These are phyloP conservation scores for Dionaea muscipula DNA, from an alignment of 179 eudicot species.

Conservation along the genomic window DNA sequence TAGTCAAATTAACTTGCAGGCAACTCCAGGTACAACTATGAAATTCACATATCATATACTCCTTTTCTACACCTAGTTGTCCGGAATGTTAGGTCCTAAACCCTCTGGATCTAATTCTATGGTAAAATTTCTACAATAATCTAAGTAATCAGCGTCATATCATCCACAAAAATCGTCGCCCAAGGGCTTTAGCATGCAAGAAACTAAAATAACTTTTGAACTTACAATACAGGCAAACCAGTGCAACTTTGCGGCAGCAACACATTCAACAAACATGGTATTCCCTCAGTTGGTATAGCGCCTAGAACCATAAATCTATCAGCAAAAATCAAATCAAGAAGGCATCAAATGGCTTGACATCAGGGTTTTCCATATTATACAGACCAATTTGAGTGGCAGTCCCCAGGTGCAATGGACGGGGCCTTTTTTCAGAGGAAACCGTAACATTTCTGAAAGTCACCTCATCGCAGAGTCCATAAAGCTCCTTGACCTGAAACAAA, in stretches of 20 bases:
- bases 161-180: too few species aligned
- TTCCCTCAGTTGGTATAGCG: slow-evolving; percentile 93
- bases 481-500: slow-evolving; percentile 70
- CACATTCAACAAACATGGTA: slow-evolving; percentile 74
- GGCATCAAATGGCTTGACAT: neutral
- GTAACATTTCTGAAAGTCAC: slow-evolving; percentile 75
- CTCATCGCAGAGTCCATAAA: slow-evolving; percentile 72
- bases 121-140: too few species aligned
- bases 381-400: slow-evolving; percentile 97
- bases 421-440: slow-evolving; percentile 67
- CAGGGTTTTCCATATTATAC: slow-evolving; percentile 8
- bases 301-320: slow-evolving; percentile 31
- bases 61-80: too few species aligned
- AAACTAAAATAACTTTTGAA: slow-evolving; percentile 5
- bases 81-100: too few species aligned
- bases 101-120: too few species aligned
- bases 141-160: too few species aligned
- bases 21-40: too few species aligned
- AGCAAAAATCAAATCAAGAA: neutral
- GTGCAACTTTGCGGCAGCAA: slow-evolving; percentile 73
- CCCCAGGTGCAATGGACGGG: slow-evolving; percentile 82
- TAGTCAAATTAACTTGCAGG: too few species aligned
- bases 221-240: slow-evolving; percentile 83
- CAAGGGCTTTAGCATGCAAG: neutral
- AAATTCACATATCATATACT: too few species aligned